These are phyloP conservation scores for Russula abietina DNA, from an alignment of 768 basidiomycete genomes.

Conservation along the genomic window DNA sequence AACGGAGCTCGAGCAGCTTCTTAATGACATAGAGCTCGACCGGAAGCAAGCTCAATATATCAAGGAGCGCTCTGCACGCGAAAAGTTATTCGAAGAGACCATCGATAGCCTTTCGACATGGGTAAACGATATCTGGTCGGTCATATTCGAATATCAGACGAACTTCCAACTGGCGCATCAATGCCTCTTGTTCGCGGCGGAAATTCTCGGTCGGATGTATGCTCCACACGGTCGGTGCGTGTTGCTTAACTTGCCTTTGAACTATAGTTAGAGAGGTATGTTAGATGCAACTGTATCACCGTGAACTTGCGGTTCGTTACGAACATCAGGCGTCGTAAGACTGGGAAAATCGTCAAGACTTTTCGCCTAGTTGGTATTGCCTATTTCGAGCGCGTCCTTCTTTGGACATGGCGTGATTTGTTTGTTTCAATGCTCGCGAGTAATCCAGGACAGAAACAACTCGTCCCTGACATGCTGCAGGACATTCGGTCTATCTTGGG, in stretches of 20 bases:
- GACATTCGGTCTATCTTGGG: conserved; percentile 50
- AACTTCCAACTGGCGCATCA: conserved; percentile 48
- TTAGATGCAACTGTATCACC: conserved; percentile 52
- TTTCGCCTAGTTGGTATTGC: conserved; percentile 46
- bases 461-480: conserved; percentile 49
- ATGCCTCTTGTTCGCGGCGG: conserved; percentile 49
- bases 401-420: conserved; percentile 70
- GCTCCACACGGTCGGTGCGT: conserved; percentile 36
- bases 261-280: conserved; percentile 9
- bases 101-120: conserved; percentile 50
- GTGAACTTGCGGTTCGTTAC: conserved; percentile 43
- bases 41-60: conserved; percentile 44
- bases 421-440: conserved; percentile 49
- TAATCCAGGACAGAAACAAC: conserved; percentile 30
- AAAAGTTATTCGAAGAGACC: conserved; percentile 51
- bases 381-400: conserved; percentile 39
- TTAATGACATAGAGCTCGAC: conserved; percentile 50
- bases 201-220: conserved; percentile 41
- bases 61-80: conserved; percentile 47
- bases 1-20: conserved; percentile 45
- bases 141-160: conserved; percentile 52
- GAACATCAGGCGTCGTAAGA: conserved; percentile 37
- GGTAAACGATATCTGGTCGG: conserved; percentile 59
- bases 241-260: conserved; percentile 2
- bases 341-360: conserved; percentile 42